Percentiles rank a stretch among this genome's conserved stretches.
Conservation (phyloP, 1,284 basidiomycete genomes). For the Termitomyces sp. region DNA sequence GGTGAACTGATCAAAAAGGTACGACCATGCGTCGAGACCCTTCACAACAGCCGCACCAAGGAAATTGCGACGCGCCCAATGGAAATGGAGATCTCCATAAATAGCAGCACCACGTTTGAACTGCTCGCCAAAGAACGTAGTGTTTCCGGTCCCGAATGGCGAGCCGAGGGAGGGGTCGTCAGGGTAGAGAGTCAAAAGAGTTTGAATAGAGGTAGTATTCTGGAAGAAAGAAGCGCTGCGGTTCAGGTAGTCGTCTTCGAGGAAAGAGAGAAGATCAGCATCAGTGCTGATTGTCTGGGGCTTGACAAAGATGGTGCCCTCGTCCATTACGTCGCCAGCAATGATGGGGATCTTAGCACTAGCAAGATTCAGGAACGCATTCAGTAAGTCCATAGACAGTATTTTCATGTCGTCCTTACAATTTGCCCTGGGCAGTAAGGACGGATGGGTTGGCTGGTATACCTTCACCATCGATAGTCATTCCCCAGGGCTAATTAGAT, state of each 20-base stretch:
- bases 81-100: conserved; percentile 20
- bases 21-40: conserved; percentile 17
- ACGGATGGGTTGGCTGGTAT: conserved; percentile 20
- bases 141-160: conserved; percentile 20
- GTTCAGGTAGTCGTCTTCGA: conserved; percentile 19
- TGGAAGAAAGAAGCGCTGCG: conserved; percentile 16
- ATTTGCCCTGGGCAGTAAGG: conserved; percentile 19
- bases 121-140: conserved; percentile 19
- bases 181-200: conserved; percentile 18
- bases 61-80: conserved; percentile 16
- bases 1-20: conserved; percentile 19
- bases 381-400: neutral
- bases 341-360: conserved; percentile 23
- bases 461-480: conserved; percentile 19
- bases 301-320: conserved; percentile 21
- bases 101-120: conserved; percentile 23
- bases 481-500: conserved; percentile 18
- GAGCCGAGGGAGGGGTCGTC: conserved; percentile 19
- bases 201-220: conserved; percentile 10
- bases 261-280: conserved; percentile 16
- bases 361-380: neutral
- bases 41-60: conserved; percentile 8
- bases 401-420: conserved; percentile 11
- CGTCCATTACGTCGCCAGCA: conserved; percentile 19
- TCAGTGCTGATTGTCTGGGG: conserved; percentile 19